Conservation (phyloP, 2,329 filamentous ascomycete species). For the Cordyceps javanica region DNA sequence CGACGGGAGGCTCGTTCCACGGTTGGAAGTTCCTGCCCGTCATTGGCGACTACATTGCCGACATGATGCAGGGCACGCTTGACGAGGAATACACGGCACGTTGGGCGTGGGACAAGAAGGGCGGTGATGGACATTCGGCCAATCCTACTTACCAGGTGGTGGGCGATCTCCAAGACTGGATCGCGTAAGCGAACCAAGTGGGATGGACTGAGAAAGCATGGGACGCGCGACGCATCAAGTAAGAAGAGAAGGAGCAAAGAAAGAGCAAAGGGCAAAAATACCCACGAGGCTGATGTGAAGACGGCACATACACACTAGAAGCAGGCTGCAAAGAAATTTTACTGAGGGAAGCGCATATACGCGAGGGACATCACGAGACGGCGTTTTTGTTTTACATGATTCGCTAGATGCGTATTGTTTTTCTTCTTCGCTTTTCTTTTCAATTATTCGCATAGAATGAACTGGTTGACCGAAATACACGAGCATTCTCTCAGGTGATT, state of each 20-base stretch:
- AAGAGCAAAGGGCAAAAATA: neutral
- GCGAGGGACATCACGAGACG: neutral
- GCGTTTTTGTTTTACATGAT: neutral
- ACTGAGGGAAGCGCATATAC: neutral
- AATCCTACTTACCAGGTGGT: slow-evolving; percentile 37
- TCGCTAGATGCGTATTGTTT: neutral
- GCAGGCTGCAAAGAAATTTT: neutral
- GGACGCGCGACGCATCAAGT: neutral
- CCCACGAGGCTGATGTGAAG: neutral
- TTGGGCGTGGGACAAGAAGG: slow-evolving; percentile 42
- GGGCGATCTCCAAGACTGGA: slow-evolving; percentile 32
- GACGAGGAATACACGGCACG: slow-evolving; percentile 31
- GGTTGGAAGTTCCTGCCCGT: slow-evolving; percentile 60
- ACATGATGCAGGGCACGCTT: slow-evolving; percentile 39
- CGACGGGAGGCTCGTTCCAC: slow-evolving; percentile 58
- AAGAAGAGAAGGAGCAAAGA: neutral
- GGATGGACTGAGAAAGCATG: neutral
- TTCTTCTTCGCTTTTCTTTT: neutral
- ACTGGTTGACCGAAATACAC: too few relatives aligned
- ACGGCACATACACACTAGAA: neutral
- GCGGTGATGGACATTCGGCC: slow-evolving; percentile 33
- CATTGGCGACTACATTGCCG: slow-evolving; percentile 52
- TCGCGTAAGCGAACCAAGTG: neutral
- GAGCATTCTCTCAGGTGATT: too few relatives aligned
- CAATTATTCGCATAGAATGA: too few relatives aligned